A percentile compares a stretch with the other conserved stretches of the same genome.
phyloP scores from a whole-genome alignment of 1,284 basidiomycete genomes.

The Ceratobasidium sp. region DNA sequence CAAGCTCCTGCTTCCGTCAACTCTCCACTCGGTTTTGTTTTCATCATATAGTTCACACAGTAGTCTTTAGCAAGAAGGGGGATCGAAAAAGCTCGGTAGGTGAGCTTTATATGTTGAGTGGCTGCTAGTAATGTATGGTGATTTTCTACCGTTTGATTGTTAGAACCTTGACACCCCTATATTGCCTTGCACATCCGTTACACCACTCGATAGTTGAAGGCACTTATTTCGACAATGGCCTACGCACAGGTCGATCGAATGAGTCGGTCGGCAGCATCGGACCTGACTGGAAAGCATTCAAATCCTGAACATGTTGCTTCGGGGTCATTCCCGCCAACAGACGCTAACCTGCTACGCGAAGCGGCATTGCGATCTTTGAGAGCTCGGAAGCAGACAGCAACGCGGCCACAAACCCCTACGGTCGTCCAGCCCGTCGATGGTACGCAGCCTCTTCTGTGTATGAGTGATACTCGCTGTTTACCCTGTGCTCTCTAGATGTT shows the following conservation, averaged over 20 bases:
- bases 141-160: too few relatives aligned
- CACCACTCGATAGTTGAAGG: too few relatives aligned
- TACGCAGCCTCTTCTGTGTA: background rate
- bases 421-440: conserved; percentile 10
- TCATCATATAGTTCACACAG: too few relatives aligned
- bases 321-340: conserved; percentile 25
- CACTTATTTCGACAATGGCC: conserved; percentile 9
- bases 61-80: too few relatives aligned
- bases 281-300: background rate
- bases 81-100: too few relatives aligned
- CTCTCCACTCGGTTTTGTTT: too few relatives aligned
- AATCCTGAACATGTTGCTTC: conserved; percentile 36
- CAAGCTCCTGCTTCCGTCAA: too few relatives aligned
- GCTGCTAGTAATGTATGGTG: too few relatives aligned
- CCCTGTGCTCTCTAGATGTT: background rate
- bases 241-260: conserved; percentile 34
- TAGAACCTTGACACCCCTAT: too few relatives aligned
- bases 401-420: background rate
- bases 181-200: too few relatives aligned
- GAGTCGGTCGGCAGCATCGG: background rate
- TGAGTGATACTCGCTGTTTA: background rate
- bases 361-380: conserved; percentile 32
- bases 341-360: conserved; percentile 29
- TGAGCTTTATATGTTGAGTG: too few relatives aligned
- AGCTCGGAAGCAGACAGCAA: conserved; percentile 9